phyloP scores from a whole-genome alignment of 169 alveolate genomes.

The Eimeria falciformis region DNA sequence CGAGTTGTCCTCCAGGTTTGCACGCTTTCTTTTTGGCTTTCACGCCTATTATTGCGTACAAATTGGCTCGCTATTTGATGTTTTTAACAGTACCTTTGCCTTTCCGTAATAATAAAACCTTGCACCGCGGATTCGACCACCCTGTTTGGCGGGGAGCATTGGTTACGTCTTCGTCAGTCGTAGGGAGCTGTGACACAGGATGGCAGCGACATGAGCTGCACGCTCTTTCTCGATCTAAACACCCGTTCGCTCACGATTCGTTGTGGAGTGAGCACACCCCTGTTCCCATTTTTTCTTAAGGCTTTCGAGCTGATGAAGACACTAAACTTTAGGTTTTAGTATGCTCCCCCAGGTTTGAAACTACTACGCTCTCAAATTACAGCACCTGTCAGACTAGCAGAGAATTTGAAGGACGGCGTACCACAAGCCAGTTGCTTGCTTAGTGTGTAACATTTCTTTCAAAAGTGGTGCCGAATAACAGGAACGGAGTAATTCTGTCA shows the following conservation, averaged over 20 bases:
- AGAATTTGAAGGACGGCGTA: too few relatives aligned
- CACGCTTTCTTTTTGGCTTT: not conserved
- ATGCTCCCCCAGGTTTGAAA: too few relatives aligned
- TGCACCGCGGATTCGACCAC: not conserved
- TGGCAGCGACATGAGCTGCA: constrained; percentile 49
- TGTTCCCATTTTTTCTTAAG: not conserved
- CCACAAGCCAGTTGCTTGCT: too few relatives aligned
- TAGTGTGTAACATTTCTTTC: too few relatives aligned
- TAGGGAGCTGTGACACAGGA: not conserved
- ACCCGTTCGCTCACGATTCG: constrained; percentile 27
- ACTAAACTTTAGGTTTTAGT: constrained; percentile 4
- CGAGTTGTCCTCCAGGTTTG: constrained; percentile 64
- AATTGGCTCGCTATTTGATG: not conserved
- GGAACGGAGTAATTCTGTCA: not conserved
- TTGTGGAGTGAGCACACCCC: constrained; percentile 21
- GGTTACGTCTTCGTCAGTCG: constrained; percentile 1
- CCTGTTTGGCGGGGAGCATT: not conserved
- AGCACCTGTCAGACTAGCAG: too few relatives aligned
- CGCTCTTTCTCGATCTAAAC: constrained; percentile 31
- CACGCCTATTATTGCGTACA: not conserved
- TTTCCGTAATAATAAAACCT: not conserved
- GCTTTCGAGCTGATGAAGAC: not conserved
- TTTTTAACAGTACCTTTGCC: not conserved
- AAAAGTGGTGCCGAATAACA: too few relatives aligned
- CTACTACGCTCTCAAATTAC: too few relatives aligned